Percentiles rank a stretch among this genome's conserved stretches.
These are phyloP conservation scores for Epichloe sylvatica DNA, from an alignment of 2,329 filamentous ascomycete genomes.

Conservation along the genomic window DNA sequence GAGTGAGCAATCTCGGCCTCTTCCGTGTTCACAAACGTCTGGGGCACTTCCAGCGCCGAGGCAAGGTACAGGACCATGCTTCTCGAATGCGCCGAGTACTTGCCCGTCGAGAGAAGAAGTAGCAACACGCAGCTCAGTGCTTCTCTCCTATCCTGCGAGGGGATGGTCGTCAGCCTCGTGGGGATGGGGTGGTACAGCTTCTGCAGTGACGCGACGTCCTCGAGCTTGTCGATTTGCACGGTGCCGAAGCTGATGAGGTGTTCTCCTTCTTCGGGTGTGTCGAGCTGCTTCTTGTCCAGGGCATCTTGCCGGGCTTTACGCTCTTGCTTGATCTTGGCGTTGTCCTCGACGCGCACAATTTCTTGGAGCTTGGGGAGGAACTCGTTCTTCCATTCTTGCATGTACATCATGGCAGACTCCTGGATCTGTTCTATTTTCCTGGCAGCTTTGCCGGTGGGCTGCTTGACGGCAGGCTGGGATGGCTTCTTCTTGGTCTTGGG, in stretches of 20 bases:
- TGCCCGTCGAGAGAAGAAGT: constrained; percentile 55
- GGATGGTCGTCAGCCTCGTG: constrained; percentile 41
- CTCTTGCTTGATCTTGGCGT: constrained; percentile 31
- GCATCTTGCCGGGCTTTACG: constrained; percentile 30
- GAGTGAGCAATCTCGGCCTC: constrained; percentile 65
- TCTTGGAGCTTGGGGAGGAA: constrained; percentile 60
- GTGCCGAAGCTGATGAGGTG: constrained; percentile 30
- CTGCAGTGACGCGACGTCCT: constrained; percentile 33
- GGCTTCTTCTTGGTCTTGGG: constrained; percentile 6
- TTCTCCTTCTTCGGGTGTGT: constrained; percentile 21
- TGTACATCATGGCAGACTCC: constrained; percentile 48
- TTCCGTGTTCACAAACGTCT: constrained; percentile 48
- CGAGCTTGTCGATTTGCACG: constrained; percentile 18
- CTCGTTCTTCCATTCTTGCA: constrained; percentile 63
- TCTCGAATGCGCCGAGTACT: constrained; percentile 62
- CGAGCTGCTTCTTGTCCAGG: constrained; percentile 23
- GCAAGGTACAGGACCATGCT: constrained; percentile 53
- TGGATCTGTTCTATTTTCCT: constrained; percentile 23
- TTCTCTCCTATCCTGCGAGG: constrained; percentile 44
- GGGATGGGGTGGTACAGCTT: constrained; percentile 38
- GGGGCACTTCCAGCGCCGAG: constrained; percentile 50
- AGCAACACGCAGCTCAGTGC: constrained; percentile 57
- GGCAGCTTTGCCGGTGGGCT: constrained; percentile 9
- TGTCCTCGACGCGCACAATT: constrained; percentile 40
- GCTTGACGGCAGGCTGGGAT: not conserved